Base-by-base conservation (phyloP, 805 yeast species). In the Nakazawaea holstii region DNA sequence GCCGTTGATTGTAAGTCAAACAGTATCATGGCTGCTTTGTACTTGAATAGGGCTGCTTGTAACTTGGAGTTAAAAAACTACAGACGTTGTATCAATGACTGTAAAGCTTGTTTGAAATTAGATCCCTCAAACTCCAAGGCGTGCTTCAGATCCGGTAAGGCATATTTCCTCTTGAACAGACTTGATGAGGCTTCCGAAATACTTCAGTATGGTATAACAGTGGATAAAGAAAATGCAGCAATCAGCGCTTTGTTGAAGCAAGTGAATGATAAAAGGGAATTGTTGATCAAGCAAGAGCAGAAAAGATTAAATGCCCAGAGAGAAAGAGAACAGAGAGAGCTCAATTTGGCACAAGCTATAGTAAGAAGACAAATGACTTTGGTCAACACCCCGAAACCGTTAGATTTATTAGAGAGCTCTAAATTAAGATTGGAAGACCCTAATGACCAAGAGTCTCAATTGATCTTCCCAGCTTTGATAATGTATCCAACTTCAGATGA, bases 41-140 rank as follows among this genome's bases (percentile, higher is more conserved):
- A 74, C 53, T 68, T 84, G 47, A 94, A 94, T 63, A 75, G 96
- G 50, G 96, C 98, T 1, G 97, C 96, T 1, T 87, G 97, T 65
- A 88, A 92, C 57, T 69, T 94, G 53, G 95, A 87, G 59, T 68
- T 94, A 55, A 76, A 82, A 56, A 94, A 94, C 65, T 92, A 82
- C 64, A 77, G 98, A 66, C 71, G 80, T 46, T 87, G 96, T 59
- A 83, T 94, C 53, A 86, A 84, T 53, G 97, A 92, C 62, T 87
- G 96, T 61, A 82, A 82, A 54, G 74, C 73, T 43, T 89, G 88
- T 6, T 66, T 94, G 52, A 60, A 68, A 42, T 57, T 76, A 2
- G 88, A 88, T 56, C 85, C 87, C 2, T 72, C 69, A 50, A 88
- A 84, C 58, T 70, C 84, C 41, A 94, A 94, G 66, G 97, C 98